Evolutionary conservation across 73 alveolate genomes (phyloP).

Genomic region (Paramecium octaurelia): DNA sequence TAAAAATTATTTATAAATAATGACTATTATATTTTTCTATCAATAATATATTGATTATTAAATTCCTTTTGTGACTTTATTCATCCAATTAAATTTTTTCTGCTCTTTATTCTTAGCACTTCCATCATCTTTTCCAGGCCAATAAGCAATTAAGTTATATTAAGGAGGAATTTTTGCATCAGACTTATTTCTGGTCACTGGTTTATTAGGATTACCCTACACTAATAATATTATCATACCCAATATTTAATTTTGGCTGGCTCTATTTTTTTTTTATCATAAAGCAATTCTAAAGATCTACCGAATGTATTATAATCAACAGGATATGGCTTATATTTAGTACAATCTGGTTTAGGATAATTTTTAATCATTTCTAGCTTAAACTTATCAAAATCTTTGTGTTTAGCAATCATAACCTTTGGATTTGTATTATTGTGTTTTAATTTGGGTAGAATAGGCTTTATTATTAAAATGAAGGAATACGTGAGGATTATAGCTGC

Average conservation of each 20-base stretch:
- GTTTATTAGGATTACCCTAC: neutral
- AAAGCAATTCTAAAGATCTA: neutral
- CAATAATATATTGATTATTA: slow-evolving; percentile 54
- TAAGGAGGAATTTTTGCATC: neutral
- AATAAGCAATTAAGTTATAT: slow-evolving; percentile 46
- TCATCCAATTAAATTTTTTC: slow-evolving; percentile 59
- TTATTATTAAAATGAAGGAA: neutral
- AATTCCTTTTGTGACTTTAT: slow-evolving; percentile 52
- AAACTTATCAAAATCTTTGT: slow-evolving; percentile 31
- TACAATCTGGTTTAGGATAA: slow-evolving; percentile 54
- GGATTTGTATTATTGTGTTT: slow-evolving; percentile 31
- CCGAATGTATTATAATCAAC: slow-evolving; percentile 60
- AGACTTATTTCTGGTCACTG: slow-evolving; percentile 12
- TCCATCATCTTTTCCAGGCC: slow-evolving; percentile 60
- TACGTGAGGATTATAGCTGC: slow-evolving; percentile 50
- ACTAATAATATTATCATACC: neutral
- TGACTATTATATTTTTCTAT: neutral
- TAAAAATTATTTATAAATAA: neutral
- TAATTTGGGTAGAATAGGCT: slow-evolving; percentile 56
- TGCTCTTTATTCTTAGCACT: slow-evolving; percentile 47
- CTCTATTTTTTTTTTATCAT: slow-evolving; percentile 41
- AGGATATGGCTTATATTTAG: slow-evolving; percentile 49
- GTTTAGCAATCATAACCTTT: slow-evolving; percentile 28
- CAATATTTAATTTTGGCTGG: slow-evolving; percentile 39
- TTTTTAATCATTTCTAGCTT: neutral